A percentile compares a stretch with the other conserved stretches of the same genome.
Evolutionary conservation across 805 yeast species (phyloP).

Genomic region (Jamesozyma rosinii): DNA sequence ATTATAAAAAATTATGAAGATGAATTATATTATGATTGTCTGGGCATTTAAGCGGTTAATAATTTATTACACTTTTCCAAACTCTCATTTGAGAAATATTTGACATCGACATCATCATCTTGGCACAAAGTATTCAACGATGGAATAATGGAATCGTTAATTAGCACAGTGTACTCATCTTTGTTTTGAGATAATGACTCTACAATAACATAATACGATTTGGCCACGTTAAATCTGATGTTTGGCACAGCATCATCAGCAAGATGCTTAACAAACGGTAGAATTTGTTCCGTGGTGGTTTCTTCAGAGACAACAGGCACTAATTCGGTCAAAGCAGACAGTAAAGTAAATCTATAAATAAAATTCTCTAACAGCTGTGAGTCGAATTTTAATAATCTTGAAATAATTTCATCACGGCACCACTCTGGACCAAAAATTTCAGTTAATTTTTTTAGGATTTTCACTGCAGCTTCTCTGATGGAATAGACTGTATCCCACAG

Average conservation of each 20-base stretch:
- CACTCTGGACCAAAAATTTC: conserved; percentile 86
- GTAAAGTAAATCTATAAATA: conserved; percentile 83
- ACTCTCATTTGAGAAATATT: conserved; percentile 71
- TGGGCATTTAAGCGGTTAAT: not conserved
- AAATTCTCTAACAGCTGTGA: conserved; percentile 48
- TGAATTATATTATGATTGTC: not conserved
- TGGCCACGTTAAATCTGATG: conserved; percentile 90
- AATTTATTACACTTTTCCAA: conserved; percentile 30
- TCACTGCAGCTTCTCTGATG: conserved; percentile 91
- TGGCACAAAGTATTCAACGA: conserved; percentile 52
- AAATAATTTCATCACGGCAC: conserved; percentile 79
- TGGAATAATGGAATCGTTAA: conserved; percentile 49
- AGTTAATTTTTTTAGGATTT: conserved; percentile 69
- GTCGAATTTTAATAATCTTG: conserved; percentile 52
- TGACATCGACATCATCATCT: conserved; percentile 83
- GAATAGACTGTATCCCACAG: conserved; percentile 96
- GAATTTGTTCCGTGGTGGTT: conserved; percentile 51
- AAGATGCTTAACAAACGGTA: conserved; percentile 71
- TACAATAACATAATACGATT: conserved; percentile 57
- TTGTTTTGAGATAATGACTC: conserved; percentile 36
- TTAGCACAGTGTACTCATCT: conserved; percentile 28
- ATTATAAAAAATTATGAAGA: not conserved
- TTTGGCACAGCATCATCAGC: conserved; percentile 83
- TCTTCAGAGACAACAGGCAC: conserved; percentile 57
- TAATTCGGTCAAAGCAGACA: conserved; percentile 77